Percentiles rank a stretch among this genome's conserved stretches.
phyloP scores from a whole-genome alignment of 176 grass and related monocot genomes.

The Triticum turgidum region DNA sequence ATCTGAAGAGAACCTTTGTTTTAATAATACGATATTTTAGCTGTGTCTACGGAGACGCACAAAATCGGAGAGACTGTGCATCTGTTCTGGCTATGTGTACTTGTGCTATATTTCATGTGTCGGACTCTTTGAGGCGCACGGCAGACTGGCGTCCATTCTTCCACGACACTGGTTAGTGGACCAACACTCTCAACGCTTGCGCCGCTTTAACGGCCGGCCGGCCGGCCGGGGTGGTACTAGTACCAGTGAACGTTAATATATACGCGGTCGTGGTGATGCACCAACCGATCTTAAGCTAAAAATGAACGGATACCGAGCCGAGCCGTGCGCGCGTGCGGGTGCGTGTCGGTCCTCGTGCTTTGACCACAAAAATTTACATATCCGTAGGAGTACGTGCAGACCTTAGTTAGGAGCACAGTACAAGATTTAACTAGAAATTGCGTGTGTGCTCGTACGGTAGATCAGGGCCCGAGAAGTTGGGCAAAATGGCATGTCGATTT shows the following conservation, averaged over 20 bases:
- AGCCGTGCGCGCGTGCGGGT: slow-evolving; percentile 10
- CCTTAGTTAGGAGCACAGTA: no score
- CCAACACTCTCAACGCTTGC: neutral
- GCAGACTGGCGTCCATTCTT: neutral
- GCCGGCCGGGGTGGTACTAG: neutral
- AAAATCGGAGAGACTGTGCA: neutral
- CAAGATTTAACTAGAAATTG: neutral
- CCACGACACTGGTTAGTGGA: neutral
- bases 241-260: neutral
- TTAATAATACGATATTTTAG: neutral
- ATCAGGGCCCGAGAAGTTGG: neutral
- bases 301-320: slow-evolving; percentile 34
- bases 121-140: neutral
- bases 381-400: neutral
- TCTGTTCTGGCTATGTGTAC: neutral
- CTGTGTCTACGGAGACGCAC: no score
- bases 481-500: slow-evolving; percentile 15
- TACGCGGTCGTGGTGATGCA: neutral
- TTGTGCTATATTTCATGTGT: slow-evolving; percentile 59
- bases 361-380: slow-evolving; percentile 41
- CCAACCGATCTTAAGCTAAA: neutral
- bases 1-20: neutral
- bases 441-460: slow-evolving; percentile 11
- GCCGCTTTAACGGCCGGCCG: slow-evolving; percentile 25
- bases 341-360: slow-evolving; percentile 51